Conservation (phyloP, 805 yeast species). For the Lipomyces yamanashiensis region DNA sequence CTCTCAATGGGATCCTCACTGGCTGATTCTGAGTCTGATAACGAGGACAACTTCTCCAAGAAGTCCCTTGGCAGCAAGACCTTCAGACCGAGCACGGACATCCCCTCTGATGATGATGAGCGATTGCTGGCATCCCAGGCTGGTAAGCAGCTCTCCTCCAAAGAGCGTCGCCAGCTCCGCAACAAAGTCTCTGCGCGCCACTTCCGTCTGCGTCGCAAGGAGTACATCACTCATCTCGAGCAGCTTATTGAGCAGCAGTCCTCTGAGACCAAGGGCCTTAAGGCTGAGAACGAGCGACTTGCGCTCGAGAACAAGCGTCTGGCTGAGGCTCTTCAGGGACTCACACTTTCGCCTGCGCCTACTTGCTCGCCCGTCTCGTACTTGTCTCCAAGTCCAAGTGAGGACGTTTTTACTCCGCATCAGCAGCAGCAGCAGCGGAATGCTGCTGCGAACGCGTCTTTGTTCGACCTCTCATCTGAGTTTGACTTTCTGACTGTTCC, state of each 20-base stretch:
- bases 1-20: background rate
- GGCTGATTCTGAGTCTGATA: constrained; percentile 24
- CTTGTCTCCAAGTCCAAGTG: constrained; percentile 22
- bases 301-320: constrained; percentile 34
- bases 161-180: constrained; percentile 43
- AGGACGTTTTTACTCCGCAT: constrained; percentile 2
- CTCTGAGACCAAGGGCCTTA: constrained; percentile 36
- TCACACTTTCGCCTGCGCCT: constrained; percentile 18
- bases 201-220: constrained; percentile 43
- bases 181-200: constrained; percentile 44
- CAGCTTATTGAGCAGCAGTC: constrained; percentile 37
- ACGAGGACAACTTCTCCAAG: constrained; percentile 1
- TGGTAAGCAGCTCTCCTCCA: constrained; percentile 40
- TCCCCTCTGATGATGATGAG: constrained; percentile 42
- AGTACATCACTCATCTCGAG: constrained; percentile 44
- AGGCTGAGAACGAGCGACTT: constrained; percentile 33
- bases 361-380: constrained; percentile 13
- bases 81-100: constrained; percentile 2
- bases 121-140: constrained; percentile 41
- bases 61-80: background rate
- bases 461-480: background rate
- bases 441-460: background rate
- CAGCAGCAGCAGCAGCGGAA: background rate
- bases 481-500: constrained; percentile 4
- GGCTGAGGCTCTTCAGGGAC: constrained; percentile 21